phyloP scores from a whole-genome alignment of 140 eudicot species.

The Bidens hawaiensis region DNA sequence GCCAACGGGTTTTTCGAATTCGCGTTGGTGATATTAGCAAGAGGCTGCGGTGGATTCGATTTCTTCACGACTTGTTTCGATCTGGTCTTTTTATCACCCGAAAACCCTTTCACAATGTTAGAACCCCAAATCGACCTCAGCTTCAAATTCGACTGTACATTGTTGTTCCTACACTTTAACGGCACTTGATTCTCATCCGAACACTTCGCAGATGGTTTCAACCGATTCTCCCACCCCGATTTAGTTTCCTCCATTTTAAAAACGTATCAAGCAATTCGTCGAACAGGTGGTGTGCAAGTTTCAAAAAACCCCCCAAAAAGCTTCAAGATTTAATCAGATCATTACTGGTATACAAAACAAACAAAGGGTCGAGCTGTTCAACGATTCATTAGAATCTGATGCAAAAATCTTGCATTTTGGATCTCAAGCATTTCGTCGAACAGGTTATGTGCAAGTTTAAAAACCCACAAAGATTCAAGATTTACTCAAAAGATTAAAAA shows the following conservation, averaged over 20 bases:
- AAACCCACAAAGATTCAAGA: not conserved
- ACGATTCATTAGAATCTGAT: no score
- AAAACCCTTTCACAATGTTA: conserved; percentile 68
- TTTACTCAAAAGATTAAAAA: not conserved
- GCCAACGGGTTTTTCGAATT: conserved; percentile 34
- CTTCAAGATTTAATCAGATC: no score
- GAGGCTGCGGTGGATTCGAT: conserved; percentile 25
- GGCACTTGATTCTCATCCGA: conserved; percentile 68
- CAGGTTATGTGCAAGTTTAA: no score
- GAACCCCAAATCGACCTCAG: conserved; percentile 81
- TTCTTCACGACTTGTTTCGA: conserved; percentile 38
- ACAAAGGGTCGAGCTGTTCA: no score
- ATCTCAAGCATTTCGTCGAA: not conserved
- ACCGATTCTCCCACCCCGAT: conserved; percentile 47
- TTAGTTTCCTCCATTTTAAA: conserved; percentile 31
- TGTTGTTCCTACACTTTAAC: conserved; percentile 32
- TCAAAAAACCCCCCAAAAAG: no score
- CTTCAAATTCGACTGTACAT: conserved; percentile 36
- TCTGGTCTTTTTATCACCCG: conserved; percentile 62
- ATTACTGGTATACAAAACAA: no score
- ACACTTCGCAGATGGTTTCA: conserved; percentile 40
- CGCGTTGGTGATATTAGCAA: conserved; percentile 13
- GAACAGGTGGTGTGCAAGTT: conserved; percentile 12
- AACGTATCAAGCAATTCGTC: conserved; percentile 2
- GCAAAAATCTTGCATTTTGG: not conserved